Conservation (phyloP, 495 filamentous ascomycete species). For the Talaromyces liani region DNA sequence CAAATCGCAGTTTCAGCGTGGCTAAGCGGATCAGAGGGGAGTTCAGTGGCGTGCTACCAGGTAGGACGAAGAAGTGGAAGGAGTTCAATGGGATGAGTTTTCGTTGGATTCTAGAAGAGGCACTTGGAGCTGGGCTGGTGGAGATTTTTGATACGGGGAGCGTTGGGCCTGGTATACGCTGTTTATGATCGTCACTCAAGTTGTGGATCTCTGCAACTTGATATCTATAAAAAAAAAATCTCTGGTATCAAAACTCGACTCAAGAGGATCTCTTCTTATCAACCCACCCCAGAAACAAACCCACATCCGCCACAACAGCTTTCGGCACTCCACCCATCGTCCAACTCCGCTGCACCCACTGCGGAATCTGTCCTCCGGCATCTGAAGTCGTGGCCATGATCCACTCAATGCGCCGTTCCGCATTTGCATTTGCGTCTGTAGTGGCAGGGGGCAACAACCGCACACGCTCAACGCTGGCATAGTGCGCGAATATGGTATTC, state of each 20-base stretch:
- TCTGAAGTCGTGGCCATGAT: slow-evolving; percentile 66
- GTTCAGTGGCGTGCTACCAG: slow-evolving; percentile 62
- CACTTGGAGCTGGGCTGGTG: slow-evolving; percentile 68
- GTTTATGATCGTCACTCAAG: slow-evolving; percentile 20
- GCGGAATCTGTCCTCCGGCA: slow-evolving; percentile 57
- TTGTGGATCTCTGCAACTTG: neutral
- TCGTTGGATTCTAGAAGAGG: slow-evolving; percentile 71
- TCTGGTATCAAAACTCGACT: neutral
- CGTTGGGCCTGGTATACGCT: slow-evolving; percentile 66
- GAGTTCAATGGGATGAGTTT: slow-evolving; percentile 69
- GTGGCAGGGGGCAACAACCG: slow-evolving; percentile 18
- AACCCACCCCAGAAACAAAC: slow-evolving; percentile 58
- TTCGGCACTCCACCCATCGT: slow-evolving; percentile 52
- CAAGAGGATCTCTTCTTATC: slow-evolving; percentile 21
- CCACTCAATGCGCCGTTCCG: slow-evolving; percentile 45
- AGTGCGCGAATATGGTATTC: slow-evolving; percentile 43
- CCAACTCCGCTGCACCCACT: slow-evolving; percentile 53
- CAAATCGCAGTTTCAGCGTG: slow-evolving; percentile 44
- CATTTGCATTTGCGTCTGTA: neutral
- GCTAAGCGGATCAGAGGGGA: slow-evolving; percentile 63
- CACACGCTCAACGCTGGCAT: slow-evolving; percentile 57
- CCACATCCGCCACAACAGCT: slow-evolving; percentile 65
- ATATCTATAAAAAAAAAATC: neutral
- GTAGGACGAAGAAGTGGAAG: slow-evolving; percentile 73
- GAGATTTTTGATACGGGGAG: slow-evolving; percentile 82